Evolutionary conservation across 805 yeast species (phyloP), one percentile per base, ranked within the genome.

Genomic region (Metschnikowia baotianmanensis): DNA sequence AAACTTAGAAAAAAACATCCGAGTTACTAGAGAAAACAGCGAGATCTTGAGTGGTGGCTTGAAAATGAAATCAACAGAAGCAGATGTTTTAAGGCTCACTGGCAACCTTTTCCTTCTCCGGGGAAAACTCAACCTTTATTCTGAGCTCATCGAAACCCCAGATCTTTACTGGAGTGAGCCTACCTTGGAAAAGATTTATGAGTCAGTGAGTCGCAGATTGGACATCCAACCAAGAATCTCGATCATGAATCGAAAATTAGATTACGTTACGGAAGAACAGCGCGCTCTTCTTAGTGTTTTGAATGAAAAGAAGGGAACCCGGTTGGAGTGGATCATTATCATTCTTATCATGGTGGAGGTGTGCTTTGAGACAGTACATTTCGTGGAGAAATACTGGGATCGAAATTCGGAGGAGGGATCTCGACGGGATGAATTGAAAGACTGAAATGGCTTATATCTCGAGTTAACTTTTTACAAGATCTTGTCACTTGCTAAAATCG

Each of bases 91-190:
- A 36, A 71, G 70, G 50, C 69, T 82, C 5, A 86, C 93, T 0
- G 96, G 96, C 0, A 70, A 81, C 40, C 66, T 90, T 17, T 77
- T 90, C 48, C 65, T 86, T 31, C 67, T 90, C 11, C 68, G 97
- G 45, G 96, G 96, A 1, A 83, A 83, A 50, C 71, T 90, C 50
- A 90, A 90, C 52, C 65, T 90, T 23, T 88, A 90, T 60, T 84
- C 91, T 8, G 96, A 89, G 55, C 71, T 90, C 44, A 86, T 87
- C 23, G 96, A 89, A 52, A 87, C 95, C 0, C 97, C 97, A 0
- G 97, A 90, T 59, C 63, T 88, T 31, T 90, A 89, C 61, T 90
- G 97, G 97, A 77, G 87, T 33, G 96, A 89, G 56, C 95, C 96
- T 1, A 78, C 80, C 24, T 67, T 90, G 39, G 97, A 90, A 56